A percentile compares a stretch with the other conserved stretches of the same genome.
These are phyloP conservation scores for Cicer pinnatifidum DNA, from an alignment of 306 rosid species.

Conservation along the genomic window DNA sequence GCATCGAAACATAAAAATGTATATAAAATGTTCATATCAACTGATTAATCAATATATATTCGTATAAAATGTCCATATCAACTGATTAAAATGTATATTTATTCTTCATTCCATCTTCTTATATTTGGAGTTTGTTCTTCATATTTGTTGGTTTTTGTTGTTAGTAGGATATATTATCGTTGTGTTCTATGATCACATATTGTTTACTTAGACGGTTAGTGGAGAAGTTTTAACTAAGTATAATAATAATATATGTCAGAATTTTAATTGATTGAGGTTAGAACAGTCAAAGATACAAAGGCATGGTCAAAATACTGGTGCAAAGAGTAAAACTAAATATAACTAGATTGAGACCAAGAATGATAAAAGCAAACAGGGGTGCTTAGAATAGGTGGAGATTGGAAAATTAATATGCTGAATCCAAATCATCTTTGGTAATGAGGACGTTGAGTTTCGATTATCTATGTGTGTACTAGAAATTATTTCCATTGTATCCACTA, in stretches of 20 bases:
- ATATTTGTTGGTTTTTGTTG: neutral
- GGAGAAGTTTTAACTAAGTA: neutral
- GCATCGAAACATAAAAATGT: too few species aligned
- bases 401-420: slow-evolving; percentile 29
- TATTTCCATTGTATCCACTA: neutral
- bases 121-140: neutral
- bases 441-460: neutral
- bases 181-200: slow-evolving; percentile 22
- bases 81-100: too few species aligned
- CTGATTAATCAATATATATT: too few species aligned
- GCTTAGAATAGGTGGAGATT: slow-evolving; percentile 2
- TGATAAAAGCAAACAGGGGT: slow-evolving; percentile 25
- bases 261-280: neutral
- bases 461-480: neutral
- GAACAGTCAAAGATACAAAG: slow-evolving; percentile 20
- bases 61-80: neutral
- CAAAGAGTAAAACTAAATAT: neutral
- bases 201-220: neutral
- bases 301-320: neutral
- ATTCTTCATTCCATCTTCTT: neutral
- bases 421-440: neutral
- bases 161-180: neutral
- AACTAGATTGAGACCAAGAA: slow-evolving; percentile 10
- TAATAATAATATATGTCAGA: neutral
- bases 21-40: neutral